Base-by-base conservation (phyloP, 176 grass and related monocot species). In the Phragmites australis region DNA sequence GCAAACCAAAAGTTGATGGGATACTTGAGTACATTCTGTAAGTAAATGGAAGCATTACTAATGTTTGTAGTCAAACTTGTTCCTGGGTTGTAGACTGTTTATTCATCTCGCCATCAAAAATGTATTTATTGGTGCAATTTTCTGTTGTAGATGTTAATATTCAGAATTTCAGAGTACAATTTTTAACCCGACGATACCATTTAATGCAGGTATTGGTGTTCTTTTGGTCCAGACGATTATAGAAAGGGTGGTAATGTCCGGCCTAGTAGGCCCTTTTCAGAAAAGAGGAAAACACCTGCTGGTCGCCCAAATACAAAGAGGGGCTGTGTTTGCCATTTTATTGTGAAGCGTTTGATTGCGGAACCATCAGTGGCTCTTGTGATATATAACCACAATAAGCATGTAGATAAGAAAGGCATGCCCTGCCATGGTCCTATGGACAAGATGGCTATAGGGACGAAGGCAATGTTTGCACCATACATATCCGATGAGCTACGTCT, bases 11-110 rank as follows among this genome's bases (percentile, higher is more conserved):
- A 89, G 96, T 99, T 60, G 96, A 99, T 69, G 96, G 96, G 57
- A 93, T 99, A 68, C 96, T 98, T 32, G 96, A 99, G 81, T 99
- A 99, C 88, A 99, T 95, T 72, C 67, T 95, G 92, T 99, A 84
- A 91, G 96, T 88, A 79, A 50, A 72, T 75, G 27, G 17, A 68
- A 67, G 8, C 39, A 23, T 82, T 41, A 63, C 25, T 73, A 68
- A 42, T 39, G 25, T 25, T 58, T 66, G 21, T 52, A 22, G 46
- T 52, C 44, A 40, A 64, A 43, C 12, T 62, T 60, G 23, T 43
- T 32, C 29, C 7, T 65, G 22, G 54, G 44, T 30, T 60, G 39
- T 31, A 40, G 70, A 46, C 21, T 76, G 42, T 48, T 69, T 75
- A 47, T 69, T 85, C 62, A 66, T 46, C 34, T 69, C 25, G n/a